Base-by-base conservation (phyloP, 2,329 filamentous ascomycete species). In the Alternaria sp. region DNA sequence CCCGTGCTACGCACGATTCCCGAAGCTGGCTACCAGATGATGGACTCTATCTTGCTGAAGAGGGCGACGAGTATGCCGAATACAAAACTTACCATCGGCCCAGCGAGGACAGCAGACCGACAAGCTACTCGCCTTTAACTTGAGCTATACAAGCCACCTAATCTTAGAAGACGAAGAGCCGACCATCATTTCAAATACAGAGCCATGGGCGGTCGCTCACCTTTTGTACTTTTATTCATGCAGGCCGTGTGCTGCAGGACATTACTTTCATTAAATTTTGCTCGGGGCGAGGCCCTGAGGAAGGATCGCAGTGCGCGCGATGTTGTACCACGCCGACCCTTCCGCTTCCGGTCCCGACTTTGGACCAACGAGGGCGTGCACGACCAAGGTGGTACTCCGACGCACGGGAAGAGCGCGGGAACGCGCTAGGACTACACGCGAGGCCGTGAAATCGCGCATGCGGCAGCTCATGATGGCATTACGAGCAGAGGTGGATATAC, bases 1-100 rank as follows among this genome's bases (percentile, higher is more conserved):
- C 66, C 11, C 64, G 64, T 30, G 62, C 57, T 9, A 65, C 63
- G 18, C 68, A 60, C 36, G 57, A 63, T 20, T 70, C 70, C 4
- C 52, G 65, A 34, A 71, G 69, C 38, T 71, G 70, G 70, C 43
- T 73, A 22, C 70, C 70, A n/a, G 66, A 69, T 1, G 69, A 70
- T 22, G 70, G 67, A 6, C 25, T 73, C 28, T 72, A 70, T 44
- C 57, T 72, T 10, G 59, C 70, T 14, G 63, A 70, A 16, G 70
- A 71, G 16, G 69, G 67, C 1, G 66, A 62, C 9, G 64, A 63
- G 11, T 57, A 62, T 5, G 64, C 68, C 48, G 62, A 60, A 14
- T 71, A 65, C 50, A 64, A 62, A 38, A 63, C 63, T 16, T 70
- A 67, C 28, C 54, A 55, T 34, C 57, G 64, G 45, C 56, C 58